phyloP scores from a whole-genome alignment of 257 asterid genomes.

The Misopates orontium region DNA sequence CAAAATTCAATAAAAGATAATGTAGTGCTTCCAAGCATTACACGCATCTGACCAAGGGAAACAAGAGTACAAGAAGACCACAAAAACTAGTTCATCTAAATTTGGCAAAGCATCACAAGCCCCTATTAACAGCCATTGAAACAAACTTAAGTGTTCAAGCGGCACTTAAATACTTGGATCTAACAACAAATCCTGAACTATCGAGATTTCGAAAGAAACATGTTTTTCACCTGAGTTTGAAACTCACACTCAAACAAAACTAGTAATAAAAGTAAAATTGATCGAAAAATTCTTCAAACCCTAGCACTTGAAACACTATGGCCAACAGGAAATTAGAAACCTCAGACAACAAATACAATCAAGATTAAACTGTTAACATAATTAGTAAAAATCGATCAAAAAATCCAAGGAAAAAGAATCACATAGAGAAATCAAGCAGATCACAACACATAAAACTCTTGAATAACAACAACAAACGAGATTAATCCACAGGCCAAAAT shows the following conservation, averaged over 20 bases:
- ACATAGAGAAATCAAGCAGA: background rate
- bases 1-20: background rate
- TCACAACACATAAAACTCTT: slow-evolving; percentile 24
- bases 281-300: background rate
- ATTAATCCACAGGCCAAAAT: slow-evolving; percentile 11
- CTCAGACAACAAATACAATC: background rate
- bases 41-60: background rate
- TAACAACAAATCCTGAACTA: background rate
- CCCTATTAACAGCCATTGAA: background rate
- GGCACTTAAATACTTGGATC: slow-evolving; percentile 1
- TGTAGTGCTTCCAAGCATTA: background rate
- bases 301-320: background rate
- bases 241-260: background rate
- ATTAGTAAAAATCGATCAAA: background rate
- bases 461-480: slow-evolving; percentile 9
- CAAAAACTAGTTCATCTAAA: background rate
- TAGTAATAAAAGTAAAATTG: background rate
- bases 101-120: background rate
- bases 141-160: background rate
- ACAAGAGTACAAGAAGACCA: background rate
- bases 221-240: background rate
- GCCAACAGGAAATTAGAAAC: slow-evolving; percentile 3
- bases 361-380: slow-evolving; percentile 15
- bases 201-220: too few relatives aligned
- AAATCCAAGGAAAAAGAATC: slow-evolving; percentile 20